Evolutionary conservation across 2,329 filamentous ascomycete species (phyloP).

Genomic region (Pestalotiopsis sp.): DNA sequence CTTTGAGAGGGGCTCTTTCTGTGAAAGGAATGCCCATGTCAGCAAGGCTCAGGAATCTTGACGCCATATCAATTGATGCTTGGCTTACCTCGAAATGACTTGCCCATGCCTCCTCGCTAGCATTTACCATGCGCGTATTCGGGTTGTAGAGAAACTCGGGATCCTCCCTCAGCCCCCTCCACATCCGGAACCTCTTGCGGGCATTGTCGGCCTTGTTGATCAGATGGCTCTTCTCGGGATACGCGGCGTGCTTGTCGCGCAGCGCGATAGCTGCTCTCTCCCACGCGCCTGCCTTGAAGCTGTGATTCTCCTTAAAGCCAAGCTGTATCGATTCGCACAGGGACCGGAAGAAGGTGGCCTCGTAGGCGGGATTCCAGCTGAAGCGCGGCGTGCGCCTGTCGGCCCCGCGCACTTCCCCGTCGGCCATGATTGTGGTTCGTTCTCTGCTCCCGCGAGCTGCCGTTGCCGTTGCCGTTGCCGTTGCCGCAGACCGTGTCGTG

Average conservation of each 20-base stretch:
- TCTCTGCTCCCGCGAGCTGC: neutral
- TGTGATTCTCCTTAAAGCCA: conserved; percentile 56
- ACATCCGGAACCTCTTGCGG: conserved; percentile 62
- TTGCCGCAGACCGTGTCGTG: neutral
- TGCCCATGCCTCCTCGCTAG: conserved; percentile 57
- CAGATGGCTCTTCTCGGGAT: conserved; percentile 60
- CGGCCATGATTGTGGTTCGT: conserved; percentile 25
- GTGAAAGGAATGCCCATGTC: conserved; percentile 16
- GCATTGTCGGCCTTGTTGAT: conserved; percentile 67
- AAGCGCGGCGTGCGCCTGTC: conserved; percentile 48
- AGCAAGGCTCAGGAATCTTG: neutral
- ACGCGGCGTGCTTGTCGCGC: conserved; percentile 55
- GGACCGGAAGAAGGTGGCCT: conserved; percentile 61
- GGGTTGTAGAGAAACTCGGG: conserved; percentile 57
- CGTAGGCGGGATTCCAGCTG: conserved; percentile 59
- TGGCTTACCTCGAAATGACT: conserved; percentile 55
- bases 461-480: neutral
- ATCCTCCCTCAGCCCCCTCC: conserved; percentile 58
- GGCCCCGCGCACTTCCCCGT: conserved; percentile 31
- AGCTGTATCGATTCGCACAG: conserved; percentile 60
- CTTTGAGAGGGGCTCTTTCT: conserved; percentile 60
- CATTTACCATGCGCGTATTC: conserved; percentile 50
- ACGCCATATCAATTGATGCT: neutral
- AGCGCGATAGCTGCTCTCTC: conserved; percentile 56
- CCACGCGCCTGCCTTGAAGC: conserved; percentile 63